Evolutionary conservation across 768 basidiomycete genomes (phyloP).

Genomic region (Suillus brevipes): DNA sequence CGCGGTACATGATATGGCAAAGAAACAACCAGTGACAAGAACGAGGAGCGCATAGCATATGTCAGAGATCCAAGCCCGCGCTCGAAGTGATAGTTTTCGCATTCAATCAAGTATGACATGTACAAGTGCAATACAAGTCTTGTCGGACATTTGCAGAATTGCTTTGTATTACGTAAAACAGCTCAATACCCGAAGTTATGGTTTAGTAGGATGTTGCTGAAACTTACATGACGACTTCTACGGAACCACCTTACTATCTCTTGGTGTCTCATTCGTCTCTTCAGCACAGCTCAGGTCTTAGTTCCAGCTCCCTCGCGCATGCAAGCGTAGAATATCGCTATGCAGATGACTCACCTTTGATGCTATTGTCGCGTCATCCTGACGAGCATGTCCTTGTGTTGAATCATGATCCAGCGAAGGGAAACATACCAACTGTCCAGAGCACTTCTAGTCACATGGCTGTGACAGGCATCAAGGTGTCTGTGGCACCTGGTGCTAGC

Average conservation of each 20-base stretch:
- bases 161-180: conserved; percentile 7
- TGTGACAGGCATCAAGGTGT: conserved; percentile 60
- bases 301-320: conserved; percentile 47
- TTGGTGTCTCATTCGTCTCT: conserved; percentile 61
- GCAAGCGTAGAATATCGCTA: conserved; percentile 81
- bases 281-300: conserved; percentile 37
- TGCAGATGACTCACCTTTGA: conserved; percentile 71
- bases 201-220: neutral
- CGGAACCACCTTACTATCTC: conserved; percentile 61
- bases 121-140: too few relatives aligned
- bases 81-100: conserved; percentile 35
- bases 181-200: neutral
- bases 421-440: conserved; percentile 46
- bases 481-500: conserved; percentile 73
- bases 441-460: conserved; percentile 49
- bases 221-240: conserved; percentile 17
- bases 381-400: conserved; percentile 76
- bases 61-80: conserved; percentile 53
- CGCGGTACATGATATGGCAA: conserved; percentile 62
- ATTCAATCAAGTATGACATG: conserved; percentile 13
- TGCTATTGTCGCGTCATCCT: conserved; percentile 57
- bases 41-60: conserved; percentile 54
- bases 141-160: neutral
- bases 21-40: conserved; percentile 49
- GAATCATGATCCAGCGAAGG: conserved; percentile 55